Evolutionary conservation across 2,329 filamentous ascomycete genomes (phyloP), one percentile per base, ranked within the genome.

Genomic region (Claviceps cyperi): DNA sequence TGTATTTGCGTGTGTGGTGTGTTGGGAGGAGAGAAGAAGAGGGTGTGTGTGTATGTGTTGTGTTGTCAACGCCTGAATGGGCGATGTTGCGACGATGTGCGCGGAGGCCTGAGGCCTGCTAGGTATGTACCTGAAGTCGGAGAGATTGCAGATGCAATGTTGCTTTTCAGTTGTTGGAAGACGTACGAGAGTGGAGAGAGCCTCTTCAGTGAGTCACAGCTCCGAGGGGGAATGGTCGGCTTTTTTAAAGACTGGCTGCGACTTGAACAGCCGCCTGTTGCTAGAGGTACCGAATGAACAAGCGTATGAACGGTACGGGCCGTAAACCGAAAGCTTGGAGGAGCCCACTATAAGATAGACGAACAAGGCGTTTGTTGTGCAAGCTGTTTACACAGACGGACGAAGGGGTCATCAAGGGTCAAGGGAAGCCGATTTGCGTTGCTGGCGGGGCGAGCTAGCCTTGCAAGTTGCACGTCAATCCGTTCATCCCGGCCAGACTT

Each of bases 41-140:
- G 22, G 36, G 15, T n/a, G n/a, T 6, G 41, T 35, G 21, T 22
- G 46, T n/a, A n/a, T n/a, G n/a, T n/a, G n/a, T n/a, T n/a, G n/a
- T 39, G 64, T 57, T 19, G 65, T 59, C 40, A 69, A 64, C 22
- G 48, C 48, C 48, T 35, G 36, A 50, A 35, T 13, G 19, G 19
- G 17, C 39, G 32, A 17, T 43, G 32, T 11, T 32, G 28, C 28
- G 28, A 32, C 28, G 28, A 32, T 24, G 32, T 32, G 46, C 47
- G 47, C 32, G 35, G 46, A 37, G 28, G 28, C 28, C 28, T 9
- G 28, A 32, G 28, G 9, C 28, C 28, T 32, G 28, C 28, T 32
- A 11, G 28, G 28, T 32, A 11, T 8, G 28, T 32, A 32, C 28
- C 28, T 32, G 9, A 11, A 5, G 39, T 37, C 39, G 37, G 24